phyloP scores from a whole-genome alignment of 2,329 filamentous ascomycete genomes.

The Pseudopithomyces chartarum region DNA sequence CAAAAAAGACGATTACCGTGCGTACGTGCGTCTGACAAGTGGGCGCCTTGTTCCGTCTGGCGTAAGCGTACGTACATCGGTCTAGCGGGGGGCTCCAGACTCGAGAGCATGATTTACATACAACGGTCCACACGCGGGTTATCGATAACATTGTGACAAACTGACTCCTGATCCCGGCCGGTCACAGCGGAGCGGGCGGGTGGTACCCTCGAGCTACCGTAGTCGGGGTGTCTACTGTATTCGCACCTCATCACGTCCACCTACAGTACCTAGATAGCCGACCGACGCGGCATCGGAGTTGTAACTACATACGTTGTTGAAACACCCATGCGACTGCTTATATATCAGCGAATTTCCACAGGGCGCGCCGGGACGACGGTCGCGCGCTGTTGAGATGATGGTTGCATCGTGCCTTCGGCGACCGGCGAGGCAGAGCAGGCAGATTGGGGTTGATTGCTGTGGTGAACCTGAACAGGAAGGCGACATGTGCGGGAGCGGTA shows the following conservation, averaged over 20 bases:
- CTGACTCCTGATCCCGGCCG: not conserved
- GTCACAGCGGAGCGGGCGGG: not conserved
- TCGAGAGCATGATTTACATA: not conserved
- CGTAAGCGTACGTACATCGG: not conserved
- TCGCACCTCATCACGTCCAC: constrained; percentile 2
- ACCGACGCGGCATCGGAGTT: not conserved
- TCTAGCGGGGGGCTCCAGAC: no score
- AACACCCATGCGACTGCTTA: not conserved
- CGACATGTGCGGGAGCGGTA: not conserved
- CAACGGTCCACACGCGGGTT: not conserved
- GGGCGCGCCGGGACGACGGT: not conserved
- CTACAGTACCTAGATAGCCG: not conserved
- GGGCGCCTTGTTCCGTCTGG: not conserved
- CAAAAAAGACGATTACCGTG: not conserved
- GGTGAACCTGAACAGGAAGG: constrained; percentile 1
- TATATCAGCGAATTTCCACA: not conserved
- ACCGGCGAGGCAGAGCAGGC: constrained; percentile 4
- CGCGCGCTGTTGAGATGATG: not conserved
- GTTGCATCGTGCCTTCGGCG: not conserved
- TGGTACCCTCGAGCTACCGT: not conserved
- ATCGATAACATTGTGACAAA: not conserved
- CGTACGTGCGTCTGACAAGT: no score
- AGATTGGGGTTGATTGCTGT: not conserved
- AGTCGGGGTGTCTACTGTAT: constrained; percentile 2
- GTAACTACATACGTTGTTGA: not conserved